Evolutionary conservation across 2,329 filamentous ascomycete genomes (phyloP), one percentile per base, ranked within the genome.

Genomic region (Thielaviopsis musarum): DNA sequence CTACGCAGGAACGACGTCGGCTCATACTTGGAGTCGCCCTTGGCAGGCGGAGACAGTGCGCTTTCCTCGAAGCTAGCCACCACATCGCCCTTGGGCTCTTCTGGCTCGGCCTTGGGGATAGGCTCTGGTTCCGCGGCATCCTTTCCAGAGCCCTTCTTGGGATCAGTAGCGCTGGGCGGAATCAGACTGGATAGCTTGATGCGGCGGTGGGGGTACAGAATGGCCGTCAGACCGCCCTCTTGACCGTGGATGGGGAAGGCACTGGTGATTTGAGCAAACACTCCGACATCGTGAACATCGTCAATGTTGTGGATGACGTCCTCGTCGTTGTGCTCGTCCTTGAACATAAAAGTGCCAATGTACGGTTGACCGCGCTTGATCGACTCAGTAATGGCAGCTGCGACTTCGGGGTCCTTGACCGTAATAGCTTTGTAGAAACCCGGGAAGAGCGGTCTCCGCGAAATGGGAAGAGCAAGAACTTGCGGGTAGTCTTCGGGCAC

Each of bases 371-470:
- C 93, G 57, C 91, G 81, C 77, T 95, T 95, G 70, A 97, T 88
- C 79, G 95, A 93, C 69, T 98, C 94, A 61, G 91, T 87, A 65
- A 98, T 95, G 22, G 93, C 93, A 48, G 84, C 83, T 15, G 91
- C 87, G 41, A 98, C 93, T 66, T 93, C 87, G 19, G 87, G 88
- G 67, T 98, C 90, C 69, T 88, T 85, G 65, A 98, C 95, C 3
- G 91, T 98, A 65, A 98, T 93, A 10, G 93, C 91, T 73, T 98
- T 98, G 76, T 98, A 98, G 72, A 97, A 98, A 1, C 93, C 93
- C 1, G 93, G 93, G 72, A 97, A 98, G 13, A 98, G 75, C 12
- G 93, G 93, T 58, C 93, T 81, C 70, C 94, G 90, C 28, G 89
- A 87, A 66, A 98, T 96, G 7, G 93, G 93, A 59, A 98, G 95